These are phyloP conservation scores for Nakazawaea wyomingensis DNA, from an alignment of 805 yeast species.

Conservation along the genomic window DNA sequence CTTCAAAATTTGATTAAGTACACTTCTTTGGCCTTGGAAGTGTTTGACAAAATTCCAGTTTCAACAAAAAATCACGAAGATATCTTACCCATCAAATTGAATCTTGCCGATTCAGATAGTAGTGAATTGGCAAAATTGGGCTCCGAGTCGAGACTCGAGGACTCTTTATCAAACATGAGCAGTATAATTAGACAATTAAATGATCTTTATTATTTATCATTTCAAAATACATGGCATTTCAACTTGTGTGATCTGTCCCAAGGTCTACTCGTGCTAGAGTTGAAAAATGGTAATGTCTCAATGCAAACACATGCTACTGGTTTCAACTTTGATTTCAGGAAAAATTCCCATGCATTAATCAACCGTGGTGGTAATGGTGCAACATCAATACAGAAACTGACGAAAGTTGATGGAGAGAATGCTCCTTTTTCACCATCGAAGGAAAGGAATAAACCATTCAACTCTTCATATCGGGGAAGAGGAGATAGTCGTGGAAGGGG, in stretches of 20 bases:
- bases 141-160: background rate
- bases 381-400: background rate
- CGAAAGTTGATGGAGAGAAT: background rate
- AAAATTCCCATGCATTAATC: background rate
- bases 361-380: background rate
- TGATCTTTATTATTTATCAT: constrained; percentile 58
- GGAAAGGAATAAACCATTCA: background rate
- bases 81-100: constrained; percentile 24
- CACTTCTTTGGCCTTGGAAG: constrained; percentile 50
- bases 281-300: constrained; percentile 41
- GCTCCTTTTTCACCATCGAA: background rate
- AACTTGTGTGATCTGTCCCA: constrained; percentile 57
- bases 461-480: constrained; percentile 6
- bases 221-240: constrained; percentile 74
- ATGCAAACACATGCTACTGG: constrained; percentile 55
- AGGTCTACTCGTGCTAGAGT: constrained; percentile 43
- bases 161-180: constrained; percentile 23
- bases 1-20: constrained; percentile 33
- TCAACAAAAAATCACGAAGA: constrained; percentile 31
- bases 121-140: constrained; percentile 1
- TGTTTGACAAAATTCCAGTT: constrained; percentile 60
- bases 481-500: constrained; percentile 12
- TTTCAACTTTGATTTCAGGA: constrained; percentile 54
- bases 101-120: constrained; percentile 16
- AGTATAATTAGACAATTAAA: constrained; percentile 44